Base-by-base conservation (phyloP, 2,329 filamentous ascomycete genomes). In the Epichloe sp. region DNA sequence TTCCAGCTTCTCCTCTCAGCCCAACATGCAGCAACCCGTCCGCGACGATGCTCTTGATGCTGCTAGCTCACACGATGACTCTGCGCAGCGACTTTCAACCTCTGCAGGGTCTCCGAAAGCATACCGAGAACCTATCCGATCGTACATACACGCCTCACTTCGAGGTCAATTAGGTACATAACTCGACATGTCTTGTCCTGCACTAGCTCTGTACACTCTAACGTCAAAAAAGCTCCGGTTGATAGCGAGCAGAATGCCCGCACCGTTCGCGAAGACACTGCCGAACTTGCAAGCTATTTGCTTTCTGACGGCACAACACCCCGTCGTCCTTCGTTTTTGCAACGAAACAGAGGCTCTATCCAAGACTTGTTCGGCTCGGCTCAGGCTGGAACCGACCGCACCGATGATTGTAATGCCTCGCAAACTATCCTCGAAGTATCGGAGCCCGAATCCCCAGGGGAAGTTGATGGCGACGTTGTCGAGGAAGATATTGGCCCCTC, bases 181-280 rank as follows among this genome's bases (percentile, higher is more conserved):
- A 8, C 41, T 41, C 23, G 37, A 34, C 19, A 35, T 15, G 17
- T 15, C 12, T 35, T 15, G 8, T 21, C 11, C 26, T 31, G 3
- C 14, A 31, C 31, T 31, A 31, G 10, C 31, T 31, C 31, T 31
- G 31, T 31, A 31, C 31, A 31, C 31, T 7, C 44, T 54, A 50
- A 46, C 46, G 7, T 37, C 43, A 21, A 34, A 46, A 42, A 56
- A 79, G 75, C 70, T 40, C 74, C 76, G 17, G 63, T 79, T 67
- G 86, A 91, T 62, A 85, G 80, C 58, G 77, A 80, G 17, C 80
- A 87, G 59, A 86, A 87, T 65, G 85, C 87, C 36, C 80, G 83
- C 53, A 86, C 82, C 57, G 85, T 95, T 41, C 84, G 89, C 56
- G 84, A 93, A 67, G 85, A 93, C 63, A 94, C 89, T 2, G 87